phyloP scores from a whole-genome alignment of 2,329 filamentous ascomycete species.

The Emergomyces pasteurianus region DNA sequence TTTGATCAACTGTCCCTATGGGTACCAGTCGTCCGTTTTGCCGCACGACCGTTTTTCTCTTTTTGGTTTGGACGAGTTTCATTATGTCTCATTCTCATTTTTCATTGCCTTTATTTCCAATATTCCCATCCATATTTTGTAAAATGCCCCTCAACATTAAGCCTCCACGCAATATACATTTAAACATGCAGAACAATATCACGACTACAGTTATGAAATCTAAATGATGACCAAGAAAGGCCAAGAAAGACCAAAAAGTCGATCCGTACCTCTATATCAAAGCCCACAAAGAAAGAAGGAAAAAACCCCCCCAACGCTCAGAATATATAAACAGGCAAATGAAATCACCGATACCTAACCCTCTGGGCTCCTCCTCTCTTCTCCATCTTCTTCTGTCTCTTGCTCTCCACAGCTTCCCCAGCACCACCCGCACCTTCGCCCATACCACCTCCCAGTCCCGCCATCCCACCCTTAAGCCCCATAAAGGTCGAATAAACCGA shows the following conservation, averaged over 20 bases:
- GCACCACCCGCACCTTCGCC: conserved; percentile 20
- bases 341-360: conserved; percentile 29
- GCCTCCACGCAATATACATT: not conserved
- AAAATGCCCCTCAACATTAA: not conserved
- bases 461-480: conserved; percentile 27
- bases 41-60: not conserved
- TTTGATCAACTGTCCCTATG: not conserved
- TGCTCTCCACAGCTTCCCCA: conserved; percentile 29
- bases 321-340: not conserved
- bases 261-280: not conserved
- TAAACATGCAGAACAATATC: not conserved
- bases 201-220: not conserved
- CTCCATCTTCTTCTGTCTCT: conserved; percentile 43
- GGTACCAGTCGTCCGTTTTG: not conserved
- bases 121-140: not conserved
- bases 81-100: not conserved
- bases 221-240: not conserved
- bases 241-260: not conserved
- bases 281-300: not conserved
- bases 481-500: conserved; percentile 35
- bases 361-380: conserved; percentile 35
- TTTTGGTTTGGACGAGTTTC: not conserved
- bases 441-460: conserved; percentile 27
- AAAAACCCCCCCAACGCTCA: not conserved
- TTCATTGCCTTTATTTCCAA: not conserved